Base-by-base conservation (phyloP, 179 eudicot species). In the Silene vulgaris region DNA sequence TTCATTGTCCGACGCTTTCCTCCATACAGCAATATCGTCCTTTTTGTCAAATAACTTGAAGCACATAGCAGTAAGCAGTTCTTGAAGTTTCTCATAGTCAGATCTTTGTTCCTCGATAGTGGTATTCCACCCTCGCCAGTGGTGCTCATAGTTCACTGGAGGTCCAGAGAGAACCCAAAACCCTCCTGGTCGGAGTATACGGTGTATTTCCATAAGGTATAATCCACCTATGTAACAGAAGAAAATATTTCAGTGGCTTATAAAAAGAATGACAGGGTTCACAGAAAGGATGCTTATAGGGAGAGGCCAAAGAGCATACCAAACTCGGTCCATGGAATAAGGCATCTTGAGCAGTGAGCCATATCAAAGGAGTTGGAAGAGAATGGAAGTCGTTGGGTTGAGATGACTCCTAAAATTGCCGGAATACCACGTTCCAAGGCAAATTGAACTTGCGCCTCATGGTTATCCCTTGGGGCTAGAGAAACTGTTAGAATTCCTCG, bases 101-200 rank as follows among this genome's bases (percentile, higher is more conserved):
- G 96, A 73, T 76, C 75, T 85, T 79, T 89, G 97, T 8, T 83
- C 96, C 64, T 88, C 97, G 23, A 88, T 72, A 0, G 98, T 93
- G 21, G 96, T 90, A 73, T 93, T 85, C 98, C 98, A 93, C 69
- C 99, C 97, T 74, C 81, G 76, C 96, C 96, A 95, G 17, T 87
- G 90, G 69, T 80, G 80, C 74, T 88, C 79, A 20, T 90, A 95
- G 88, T 95, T 95, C 73, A 95, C 86, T 0, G 99, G 99, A 7
- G 99, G 99, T 21, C 99, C 99, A 0, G 99, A 95, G n/a, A 95
- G 97, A 17, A 92, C 85, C 99, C 99, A 95, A 76, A 92, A 95
- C 32, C 99, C 99, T 76, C 96, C 97, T 0, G 99, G 97, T 0
- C 99, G 84, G 32, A 95, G 91, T 21, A 95, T 88, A 2, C 99